Percentiles rank a stretch among this genome's conserved stretches.
Conservation (phyloP, 2,329 filamentous ascomycete species). For the Colletotrichum ledebouriae region DNA sequence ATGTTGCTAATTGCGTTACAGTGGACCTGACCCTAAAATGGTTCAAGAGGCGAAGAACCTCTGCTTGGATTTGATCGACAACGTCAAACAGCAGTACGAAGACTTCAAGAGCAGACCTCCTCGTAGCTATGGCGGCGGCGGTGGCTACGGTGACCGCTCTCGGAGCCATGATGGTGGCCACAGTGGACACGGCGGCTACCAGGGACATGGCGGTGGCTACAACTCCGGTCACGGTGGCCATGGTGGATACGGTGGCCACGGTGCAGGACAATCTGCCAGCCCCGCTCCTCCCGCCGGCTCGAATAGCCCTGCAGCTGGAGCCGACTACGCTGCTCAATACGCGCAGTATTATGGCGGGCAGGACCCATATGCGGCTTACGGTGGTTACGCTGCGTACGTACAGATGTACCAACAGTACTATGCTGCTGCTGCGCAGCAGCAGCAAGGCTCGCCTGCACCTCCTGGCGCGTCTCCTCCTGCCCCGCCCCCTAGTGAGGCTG, state of each 20-base stretch:
- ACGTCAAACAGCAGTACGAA: slow-evolving; percentile 91
- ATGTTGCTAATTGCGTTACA: slow-evolving; percentile 57
- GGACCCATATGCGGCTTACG: slow-evolving; percentile 92
- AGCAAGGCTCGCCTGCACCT: slow-evolving; percentile 59
- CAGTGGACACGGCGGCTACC: slow-evolving; percentile 54
- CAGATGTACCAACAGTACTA: slow-evolving; percentile 83
- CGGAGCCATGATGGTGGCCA: slow-evolving; percentile 53
- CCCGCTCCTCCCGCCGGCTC: slow-evolving; percentile 47
- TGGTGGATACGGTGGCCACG: slow-evolving; percentile 45
- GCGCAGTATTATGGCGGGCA: slow-evolving; percentile 82
- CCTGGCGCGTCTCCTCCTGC: slow-evolving; percentile 68
- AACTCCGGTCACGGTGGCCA: slow-evolving; percentile 49
- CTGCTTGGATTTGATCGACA: slow-evolving; percentile 87
- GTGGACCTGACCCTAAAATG: slow-evolving; percentile 87
- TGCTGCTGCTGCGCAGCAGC: slow-evolving; percentile 62
- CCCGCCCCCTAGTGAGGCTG: slow-evolving; percentile 70
- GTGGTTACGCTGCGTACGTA: slow-evolving; percentile 84
- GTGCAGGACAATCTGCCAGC: slow-evolving; percentile 44
- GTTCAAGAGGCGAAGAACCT: slow-evolving; percentile 89
- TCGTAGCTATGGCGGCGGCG: slow-evolving; percentile 68
- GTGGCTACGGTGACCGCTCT: slow-evolving; percentile 59
- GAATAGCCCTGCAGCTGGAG: slow-evolving; percentile 53
- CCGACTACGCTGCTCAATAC: slow-evolving; percentile 84
- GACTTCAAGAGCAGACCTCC: slow-evolving; percentile 88
- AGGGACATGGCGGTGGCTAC: slow-evolving; percentile 49